A percentile compares a stretch with the other conserved stretches of the same genome.
Conservation (phyloP, 2,329 filamentous ascomycete genomes). For the Eurotiales sp. region DNA sequence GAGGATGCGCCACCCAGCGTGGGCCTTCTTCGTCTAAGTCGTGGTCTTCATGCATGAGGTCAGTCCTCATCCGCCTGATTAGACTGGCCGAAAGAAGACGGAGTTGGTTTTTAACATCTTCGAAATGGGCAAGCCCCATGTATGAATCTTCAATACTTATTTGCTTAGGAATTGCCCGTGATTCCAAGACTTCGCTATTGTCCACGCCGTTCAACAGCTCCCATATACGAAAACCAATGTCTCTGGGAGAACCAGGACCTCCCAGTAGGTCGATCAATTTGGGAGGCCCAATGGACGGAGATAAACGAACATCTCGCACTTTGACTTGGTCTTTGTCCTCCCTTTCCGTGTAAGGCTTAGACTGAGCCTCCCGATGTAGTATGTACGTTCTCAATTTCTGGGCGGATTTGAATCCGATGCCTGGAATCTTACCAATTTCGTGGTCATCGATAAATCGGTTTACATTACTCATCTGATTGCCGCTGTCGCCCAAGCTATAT, state of each 20-base stretch:
- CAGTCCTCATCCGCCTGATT: conserved; percentile 71
- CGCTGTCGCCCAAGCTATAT: conserved; percentile 34
- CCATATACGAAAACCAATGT: conserved; percentile 72
- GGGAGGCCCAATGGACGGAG: conserved; percentile 60
- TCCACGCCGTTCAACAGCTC: conserved; percentile 77
- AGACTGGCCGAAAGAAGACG: conserved; percentile 65
- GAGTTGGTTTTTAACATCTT: conserved; percentile 65
- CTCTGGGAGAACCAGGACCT: conserved; percentile 66
- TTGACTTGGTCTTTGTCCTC: conserved; percentile 55
- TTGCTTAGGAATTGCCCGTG: conserved; percentile 70
- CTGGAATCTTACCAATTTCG: conserved; percentile 75
- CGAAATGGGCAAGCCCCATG: conserved; percentile 61
- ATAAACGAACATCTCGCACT: conserved; percentile 61
- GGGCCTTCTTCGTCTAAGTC: conserved; percentile 14
- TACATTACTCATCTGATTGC: conserved; percentile 47
- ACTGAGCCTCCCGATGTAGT: conserved; percentile 39
- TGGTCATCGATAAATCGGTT: conserved; percentile 69
- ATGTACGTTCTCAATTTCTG: conserved; percentile 63
- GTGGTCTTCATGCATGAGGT: conserved; percentile 58
- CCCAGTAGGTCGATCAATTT: conserved; percentile 65
- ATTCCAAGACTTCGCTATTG: conserved; percentile 66
- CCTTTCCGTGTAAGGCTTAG: conserved; percentile 28
- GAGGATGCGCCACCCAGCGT: conserved; percentile 75
- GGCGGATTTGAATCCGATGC: conserved; percentile 77
- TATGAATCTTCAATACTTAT: conserved; percentile 97